Evolutionary conservation across 495 filamentous ascomycete species (phyloP), one percentile per base, ranked within the genome.

Genomic region (Clavariopsis aquatica): DNA sequence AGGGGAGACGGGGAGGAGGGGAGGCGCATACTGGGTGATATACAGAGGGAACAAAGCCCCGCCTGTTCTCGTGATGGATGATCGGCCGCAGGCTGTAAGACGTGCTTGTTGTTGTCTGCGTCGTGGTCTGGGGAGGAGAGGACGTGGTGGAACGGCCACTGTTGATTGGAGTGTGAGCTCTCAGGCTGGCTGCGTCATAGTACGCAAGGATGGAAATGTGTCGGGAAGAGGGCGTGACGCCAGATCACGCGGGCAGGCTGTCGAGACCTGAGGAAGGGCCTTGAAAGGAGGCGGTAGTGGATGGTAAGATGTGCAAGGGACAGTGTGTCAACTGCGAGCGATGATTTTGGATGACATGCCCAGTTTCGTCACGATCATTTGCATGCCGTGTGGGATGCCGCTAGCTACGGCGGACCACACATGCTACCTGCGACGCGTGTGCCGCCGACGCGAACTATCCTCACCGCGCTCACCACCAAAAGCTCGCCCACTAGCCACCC

Each of bases 1-100:
- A 4, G 49, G 23, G 53, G 46, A 57, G 22, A n/a, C 0, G 28
- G 9, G 57, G 28, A n/a, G n/a, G n/a, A 15, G 23, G 24, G 52
- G 22, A 61, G 51, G 46, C 28, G 38, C 62, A 54, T 49, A 66
- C 55, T 8, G 17, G 19, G 15, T 12, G n/a, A 54, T 66, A 60
- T 66, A 60, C 26, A 27, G 26, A 55, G 7, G 12, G 15, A 38
- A 54, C 31, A 38, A 49, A 9, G 56, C 45, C 49, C 49, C 56
- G 27, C 20, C 4, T 27, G 49, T 60, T 52, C 56, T 60, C 36
- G 46, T 66, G 49, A 58, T 51, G 49, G 49, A 38, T 27, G 24
- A 20, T 27, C 45, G 26, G 22, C 34, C 1, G 1, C 34, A 29
- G 61, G 26, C 19, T 64, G 61, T 52, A 53, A 57, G 56, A 41